Evolutionary conservation across 169 alveolate species (phyloP).

Genomic region (Ichthyophthirius multifiliis): DNA sequence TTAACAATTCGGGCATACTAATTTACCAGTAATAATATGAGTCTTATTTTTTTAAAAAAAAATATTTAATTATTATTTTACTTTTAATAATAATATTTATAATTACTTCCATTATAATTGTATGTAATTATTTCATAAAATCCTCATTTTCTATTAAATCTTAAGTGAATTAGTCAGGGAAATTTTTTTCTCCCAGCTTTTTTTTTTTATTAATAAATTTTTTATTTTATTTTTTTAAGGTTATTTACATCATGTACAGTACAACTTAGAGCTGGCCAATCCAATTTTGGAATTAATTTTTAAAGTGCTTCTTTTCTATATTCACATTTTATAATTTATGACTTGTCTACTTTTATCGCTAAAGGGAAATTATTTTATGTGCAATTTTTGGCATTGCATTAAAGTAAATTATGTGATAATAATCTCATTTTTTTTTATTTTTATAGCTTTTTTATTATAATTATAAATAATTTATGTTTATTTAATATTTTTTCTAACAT

Average conservation of each 20-base stretch:
- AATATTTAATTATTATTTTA: background rate
- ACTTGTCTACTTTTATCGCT: slow-evolving; percentile 26
- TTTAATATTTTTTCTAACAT: too few species aligned
- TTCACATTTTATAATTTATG: slow-evolving; percentile 27
- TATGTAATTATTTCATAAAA: slow-evolving; percentile 27
- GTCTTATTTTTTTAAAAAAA: slow-evolving; percentile 11
- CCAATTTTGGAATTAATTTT: slow-evolving; percentile 37
- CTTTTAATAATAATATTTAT: background rate
- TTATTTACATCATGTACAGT: slow-evolving; percentile 31
- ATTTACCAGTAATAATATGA: slow-evolving; percentile 30
- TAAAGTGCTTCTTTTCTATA: slow-evolving; percentile 33
- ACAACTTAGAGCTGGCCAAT: slow-evolving; percentile 15
- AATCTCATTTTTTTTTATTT: slow-evolving; percentile 30
- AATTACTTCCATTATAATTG: slow-evolving; percentile 41
- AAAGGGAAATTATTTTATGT: slow-evolving; percentile 39
- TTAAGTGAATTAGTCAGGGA: slow-evolving; percentile 23
- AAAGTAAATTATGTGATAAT: slow-evolving; percentile 31
- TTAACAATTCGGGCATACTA: slow-evolving; percentile 21
- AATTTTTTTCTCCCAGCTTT: slow-evolving; percentile 14
- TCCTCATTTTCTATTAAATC: slow-evolving; percentile 1
- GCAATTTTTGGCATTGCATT: slow-evolving; percentile 37
- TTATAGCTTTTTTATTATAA: too few species aligned
- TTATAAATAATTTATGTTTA: too few species aligned
- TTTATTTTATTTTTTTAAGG: background rate
- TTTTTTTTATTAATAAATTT: background rate